phyloP scores from a whole-genome alignment of 805 yeast genomes.

The Teunomyces pallodes region DNA sequence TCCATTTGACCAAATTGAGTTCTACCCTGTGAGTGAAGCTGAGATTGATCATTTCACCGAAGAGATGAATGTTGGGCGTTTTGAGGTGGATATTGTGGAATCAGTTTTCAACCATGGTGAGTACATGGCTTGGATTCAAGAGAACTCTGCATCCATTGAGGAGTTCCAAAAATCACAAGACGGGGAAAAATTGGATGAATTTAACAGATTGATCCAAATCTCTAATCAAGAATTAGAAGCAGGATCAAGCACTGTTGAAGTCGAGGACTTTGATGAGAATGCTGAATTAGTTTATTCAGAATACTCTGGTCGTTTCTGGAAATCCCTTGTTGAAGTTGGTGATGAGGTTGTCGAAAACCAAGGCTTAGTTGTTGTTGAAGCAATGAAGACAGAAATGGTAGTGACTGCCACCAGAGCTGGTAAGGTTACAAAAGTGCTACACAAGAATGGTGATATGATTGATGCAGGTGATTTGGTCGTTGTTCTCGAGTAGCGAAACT shows the following conservation, averaged over 20 bases:
- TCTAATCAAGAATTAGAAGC: conserved; percentile 71
- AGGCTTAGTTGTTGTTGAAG: conserved; percentile 86
- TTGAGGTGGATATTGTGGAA: conserved; percentile 69
- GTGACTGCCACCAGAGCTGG: conserved; percentile 72
- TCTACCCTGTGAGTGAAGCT: conserved; percentile 85
- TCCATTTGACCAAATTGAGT: conserved; percentile 93
- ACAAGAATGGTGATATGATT: conserved; percentile 90
- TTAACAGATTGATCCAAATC: conserved; percentile 76
- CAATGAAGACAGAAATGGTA: conserved; percentile 98
- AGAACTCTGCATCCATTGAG: conserved; percentile 68
- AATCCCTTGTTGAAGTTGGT: conserved; percentile 77
- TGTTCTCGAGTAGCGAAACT: conserved; percentile 51
- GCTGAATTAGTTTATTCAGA: conserved; percentile 89
- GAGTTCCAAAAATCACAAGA: conserved; percentile 64
- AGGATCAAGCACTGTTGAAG: conserved; percentile 43
- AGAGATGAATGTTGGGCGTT: conserved; percentile 78
- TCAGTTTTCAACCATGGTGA: conserved; percentile 78
- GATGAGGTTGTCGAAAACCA: conserved; percentile 72
- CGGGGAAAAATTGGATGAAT: conserved; percentile 82
- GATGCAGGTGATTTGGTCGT: conserved; percentile 96
- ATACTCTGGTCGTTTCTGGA: conserved; percentile 97
- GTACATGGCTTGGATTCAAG: conserved; percentile 76
- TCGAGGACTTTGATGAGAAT: conserved; percentile 66
- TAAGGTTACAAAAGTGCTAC: conserved; percentile 68
- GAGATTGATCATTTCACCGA: conserved; percentile 72